These are phyloP conservation scores for Orbilia quercus DNA, from an alignment of 2,329 filamentous ascomycete genomes.

Conservation along the genomic window DNA sequence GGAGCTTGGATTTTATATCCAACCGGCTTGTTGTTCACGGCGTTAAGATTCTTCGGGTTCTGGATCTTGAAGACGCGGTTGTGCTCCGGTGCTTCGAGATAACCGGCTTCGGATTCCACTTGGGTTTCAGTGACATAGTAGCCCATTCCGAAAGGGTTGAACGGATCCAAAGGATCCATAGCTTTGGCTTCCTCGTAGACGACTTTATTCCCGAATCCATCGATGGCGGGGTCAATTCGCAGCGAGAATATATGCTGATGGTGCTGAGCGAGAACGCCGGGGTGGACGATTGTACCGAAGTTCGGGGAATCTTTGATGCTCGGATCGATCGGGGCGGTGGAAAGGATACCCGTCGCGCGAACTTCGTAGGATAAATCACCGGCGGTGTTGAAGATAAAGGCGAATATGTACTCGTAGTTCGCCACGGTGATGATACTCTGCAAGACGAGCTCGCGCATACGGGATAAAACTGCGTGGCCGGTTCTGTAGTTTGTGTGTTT, in stretches of 20 bases:
- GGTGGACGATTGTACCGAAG: constrained; percentile 73
- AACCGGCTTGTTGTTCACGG: constrained; percentile 68
- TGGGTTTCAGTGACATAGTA: constrained; percentile 58
- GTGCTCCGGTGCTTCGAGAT: constrained; percentile 65
- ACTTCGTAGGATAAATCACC: constrained; percentile 75
- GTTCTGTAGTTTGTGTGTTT: constrained; percentile 79
- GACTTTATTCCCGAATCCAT: constrained; percentile 69
- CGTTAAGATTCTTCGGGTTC: constrained; percentile 68
- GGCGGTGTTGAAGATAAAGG: constrained; percentile 77
- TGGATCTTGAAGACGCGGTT: constrained; percentile 72
- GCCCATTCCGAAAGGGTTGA: constrained; percentile 68
- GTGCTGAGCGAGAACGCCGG: constrained; percentile 75
- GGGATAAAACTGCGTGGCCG: constrained; percentile 71
- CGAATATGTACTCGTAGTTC: constrained; percentile 79
- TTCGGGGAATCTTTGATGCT: constrained; percentile 72
- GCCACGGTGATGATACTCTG: constrained; percentile 77
- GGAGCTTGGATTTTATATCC: constrained; percentile 70
- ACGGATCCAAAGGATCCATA: constrained; percentile 69
- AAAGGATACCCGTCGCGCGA: constrained; percentile 75
- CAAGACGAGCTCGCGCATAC: constrained; percentile 74
- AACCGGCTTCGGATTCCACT: constrained; percentile 62
- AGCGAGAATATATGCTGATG: constrained; percentile 83
- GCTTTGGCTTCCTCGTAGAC: constrained; percentile 72
- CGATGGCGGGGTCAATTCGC: constrained; percentile 72
- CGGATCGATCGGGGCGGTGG: constrained; percentile 75